A percentile compares a stretch with the other conserved stretches of the same genome.
These are phyloP conservation scores for Xylariaceae sp. DNA, from an alignment of 2,329 filamentous ascomycete species.

Conservation along the genomic window DNA sequence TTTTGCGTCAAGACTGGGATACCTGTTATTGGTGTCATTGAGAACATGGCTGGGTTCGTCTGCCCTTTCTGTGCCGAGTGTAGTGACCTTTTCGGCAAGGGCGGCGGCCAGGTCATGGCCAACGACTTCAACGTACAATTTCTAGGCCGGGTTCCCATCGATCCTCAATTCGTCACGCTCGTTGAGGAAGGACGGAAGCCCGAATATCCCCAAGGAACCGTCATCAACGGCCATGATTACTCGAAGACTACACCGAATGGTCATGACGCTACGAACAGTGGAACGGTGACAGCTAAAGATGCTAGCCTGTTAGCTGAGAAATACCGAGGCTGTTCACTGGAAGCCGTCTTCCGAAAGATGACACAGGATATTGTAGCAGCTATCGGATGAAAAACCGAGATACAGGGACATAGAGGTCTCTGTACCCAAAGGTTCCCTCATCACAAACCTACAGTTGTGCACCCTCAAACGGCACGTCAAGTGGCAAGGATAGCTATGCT, in stretches of 20 bases:
- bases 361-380: constrained; percentile 47
- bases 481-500: too few relatives aligned
- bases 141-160: constrained; percentile 82
- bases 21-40: constrained; percentile 79
- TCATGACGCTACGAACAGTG: constrained; percentile 22
- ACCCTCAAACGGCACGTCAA: too few relatives aligned
- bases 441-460: too few relatives aligned
- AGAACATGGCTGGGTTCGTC: constrained; percentile 96
- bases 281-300: constrained; percentile 28
- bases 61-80: constrained; percentile 78
- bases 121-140: constrained; percentile 80
- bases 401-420: too few relatives aligned
- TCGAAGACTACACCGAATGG: constrained; percentile 33
- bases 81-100: constrained; percentile 89
- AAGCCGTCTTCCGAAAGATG: constrained; percentile 64
- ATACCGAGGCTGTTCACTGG: constrained; percentile 68
- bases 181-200: constrained; percentile 70
- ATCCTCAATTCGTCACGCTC: constrained; percentile 84
- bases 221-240: constrained; percentile 55
- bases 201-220: constrained; percentile 65
- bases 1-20: constrained; percentile 85
- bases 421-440: too few relatives aligned
- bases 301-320: constrained; percentile 60
- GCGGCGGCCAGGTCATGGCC: constrained; percentile 87
- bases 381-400: constrained; percentile 21